phyloP scores from a whole-genome alignment of 2,329 filamentous ascomycete species.

The Waltergamsia citrina region DNA sequence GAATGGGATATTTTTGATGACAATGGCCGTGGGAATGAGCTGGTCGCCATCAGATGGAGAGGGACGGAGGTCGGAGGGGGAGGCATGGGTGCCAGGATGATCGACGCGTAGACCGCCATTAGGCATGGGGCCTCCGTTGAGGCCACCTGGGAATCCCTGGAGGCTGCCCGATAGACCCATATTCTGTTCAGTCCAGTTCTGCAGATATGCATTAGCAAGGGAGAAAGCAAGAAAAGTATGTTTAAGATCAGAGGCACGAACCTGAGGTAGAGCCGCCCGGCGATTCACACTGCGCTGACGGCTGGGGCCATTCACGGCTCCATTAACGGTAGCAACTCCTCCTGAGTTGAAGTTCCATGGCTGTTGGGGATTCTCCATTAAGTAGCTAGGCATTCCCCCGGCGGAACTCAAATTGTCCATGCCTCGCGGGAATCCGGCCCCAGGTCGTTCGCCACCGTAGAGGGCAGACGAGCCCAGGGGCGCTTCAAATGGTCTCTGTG shows the following conservation, averaged over 20 bases:
- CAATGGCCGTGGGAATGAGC: conserved; percentile 94
- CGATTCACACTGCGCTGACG: conserved; percentile 46
- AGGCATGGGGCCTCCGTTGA: conserved; percentile 24
- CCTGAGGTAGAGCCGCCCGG: conserved; percentile 59
- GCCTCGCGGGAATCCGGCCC: conserved; percentile 42
- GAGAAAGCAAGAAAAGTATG: background rate
- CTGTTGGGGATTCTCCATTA: conserved; percentile 64
- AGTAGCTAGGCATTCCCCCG: conserved; percentile 34
- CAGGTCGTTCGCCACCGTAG: conserved; percentile 61
- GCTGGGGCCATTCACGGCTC: conserved; percentile 55
- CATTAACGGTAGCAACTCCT: conserved; percentile 53
- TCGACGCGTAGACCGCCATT: conserved; percentile 34
- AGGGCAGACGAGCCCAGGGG: conserved; percentile 54
- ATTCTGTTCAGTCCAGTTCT: conserved; percentile 44
- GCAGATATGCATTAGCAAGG: conserved; percentile 6
- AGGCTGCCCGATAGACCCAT: conserved; percentile 30
- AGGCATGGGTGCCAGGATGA: conserved; percentile 26
- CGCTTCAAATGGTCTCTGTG: conserved; percentile 71
- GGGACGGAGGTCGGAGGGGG: conserved; percentile 29
- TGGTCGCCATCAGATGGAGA: conserved; percentile 58
- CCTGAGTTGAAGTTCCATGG: conserved; percentile 69
- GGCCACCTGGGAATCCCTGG: conserved; percentile 22
- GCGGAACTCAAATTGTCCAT: conserved; percentile 35
- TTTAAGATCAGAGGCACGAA: conserved; percentile 34
- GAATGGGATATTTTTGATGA: conserved; percentile 99